These are phyloP conservation scores for Elaphomyces granulatus DNA, from an alignment of 495 filamentous ascomycete species.

Conservation along the genomic window DNA sequence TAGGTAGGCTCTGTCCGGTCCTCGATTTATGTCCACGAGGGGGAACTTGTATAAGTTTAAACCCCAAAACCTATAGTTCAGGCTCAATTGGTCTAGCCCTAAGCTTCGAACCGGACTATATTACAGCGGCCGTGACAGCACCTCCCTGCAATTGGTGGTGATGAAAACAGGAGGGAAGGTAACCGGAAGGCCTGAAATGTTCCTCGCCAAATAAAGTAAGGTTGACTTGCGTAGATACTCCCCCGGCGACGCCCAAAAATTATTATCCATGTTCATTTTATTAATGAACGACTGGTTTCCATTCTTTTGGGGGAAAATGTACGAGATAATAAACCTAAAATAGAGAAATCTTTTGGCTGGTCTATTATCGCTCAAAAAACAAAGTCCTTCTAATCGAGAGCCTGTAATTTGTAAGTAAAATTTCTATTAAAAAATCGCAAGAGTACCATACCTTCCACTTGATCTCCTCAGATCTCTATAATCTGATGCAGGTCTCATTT, in stretches of 20 bases:
- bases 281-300: background rate
- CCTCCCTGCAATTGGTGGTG: too few species aligned
- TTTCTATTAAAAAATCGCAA: background rate
- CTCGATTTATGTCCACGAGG: too few species aligned
- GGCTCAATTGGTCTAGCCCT: too few species aligned
- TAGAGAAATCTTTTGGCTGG: constrained; percentile 11
- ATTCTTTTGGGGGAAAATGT: constrained; percentile 6
- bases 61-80: too few species aligned
- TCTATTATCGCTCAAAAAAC: constrained; percentile 3
- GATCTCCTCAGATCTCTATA: background rate
- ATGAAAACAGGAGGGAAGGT: too few species aligned
- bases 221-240: constrained; percentile 9
- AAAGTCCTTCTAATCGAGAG: background rate
- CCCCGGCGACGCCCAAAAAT: constrained; percentile 10
- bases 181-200: constrained; percentile 10
- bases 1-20: too few species aligned
- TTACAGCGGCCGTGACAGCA: constrained; percentile 3
- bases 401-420: background rate
- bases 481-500: background rate
- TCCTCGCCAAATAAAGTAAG: constrained; percentile 7
- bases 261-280: constrained; percentile 2
- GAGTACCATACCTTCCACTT: background rate
- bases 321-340: constrained; percentile 10
- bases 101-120: background rate
- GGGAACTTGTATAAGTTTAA: too few species aligned